phyloP scores from a whole-genome alignment of 495 filamentous ascomycete species.

The Astrothelium macrocarpum region DNA sequence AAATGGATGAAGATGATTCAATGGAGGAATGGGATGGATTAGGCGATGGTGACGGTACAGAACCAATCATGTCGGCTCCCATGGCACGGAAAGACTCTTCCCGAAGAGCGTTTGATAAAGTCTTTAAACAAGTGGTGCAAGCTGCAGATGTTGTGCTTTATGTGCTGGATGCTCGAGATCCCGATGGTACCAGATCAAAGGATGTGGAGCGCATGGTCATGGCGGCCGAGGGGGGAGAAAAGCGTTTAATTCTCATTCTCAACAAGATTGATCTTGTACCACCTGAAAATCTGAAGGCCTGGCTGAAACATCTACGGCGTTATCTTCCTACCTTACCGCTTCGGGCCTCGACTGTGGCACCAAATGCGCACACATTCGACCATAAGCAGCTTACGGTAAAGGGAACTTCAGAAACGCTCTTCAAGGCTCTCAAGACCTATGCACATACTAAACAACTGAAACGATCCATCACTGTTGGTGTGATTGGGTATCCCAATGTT shows the following conservation, averaged over 20 bases:
- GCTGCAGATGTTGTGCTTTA: conserved; percentile 87
- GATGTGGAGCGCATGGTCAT: conserved; percentile 80
- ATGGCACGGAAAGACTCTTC: conserved; percentile 56
- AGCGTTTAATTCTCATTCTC: conserved; percentile 83
- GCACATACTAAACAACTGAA: conserved; percentile 77
- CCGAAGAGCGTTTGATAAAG: conserved; percentile 80
- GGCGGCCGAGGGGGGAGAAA: conserved; percentile 70
- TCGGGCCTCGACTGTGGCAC: conserved; percentile 70
- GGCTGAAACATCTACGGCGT: conserved; percentile 76
- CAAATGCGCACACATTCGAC: conserved; percentile 85
- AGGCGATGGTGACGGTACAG: conserved; percentile 28
- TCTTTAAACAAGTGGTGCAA: conserved; percentile 90
- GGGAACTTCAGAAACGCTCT: conserved; percentile 75
- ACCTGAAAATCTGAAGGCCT: conserved; percentile 52
- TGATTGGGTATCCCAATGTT: conserved; percentile 95
- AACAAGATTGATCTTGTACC: conserved; percentile 97
- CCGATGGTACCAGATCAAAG: conserved; percentile 79
- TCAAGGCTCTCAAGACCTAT: conserved; percentile 84
- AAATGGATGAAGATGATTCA: conserved; percentile 40
- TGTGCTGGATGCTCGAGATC: conserved; percentile 88
- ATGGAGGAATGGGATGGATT: conserved; percentile 34
- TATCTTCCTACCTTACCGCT: conserved; percentile 91
- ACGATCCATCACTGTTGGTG: conserved; percentile 80
- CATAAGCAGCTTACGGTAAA: conserved; percentile 82
- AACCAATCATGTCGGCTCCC: conserved; percentile 23